Base-by-base conservation (phyloP, 73 alveolate species). In the Paramecium pentaurelia region DNA sequence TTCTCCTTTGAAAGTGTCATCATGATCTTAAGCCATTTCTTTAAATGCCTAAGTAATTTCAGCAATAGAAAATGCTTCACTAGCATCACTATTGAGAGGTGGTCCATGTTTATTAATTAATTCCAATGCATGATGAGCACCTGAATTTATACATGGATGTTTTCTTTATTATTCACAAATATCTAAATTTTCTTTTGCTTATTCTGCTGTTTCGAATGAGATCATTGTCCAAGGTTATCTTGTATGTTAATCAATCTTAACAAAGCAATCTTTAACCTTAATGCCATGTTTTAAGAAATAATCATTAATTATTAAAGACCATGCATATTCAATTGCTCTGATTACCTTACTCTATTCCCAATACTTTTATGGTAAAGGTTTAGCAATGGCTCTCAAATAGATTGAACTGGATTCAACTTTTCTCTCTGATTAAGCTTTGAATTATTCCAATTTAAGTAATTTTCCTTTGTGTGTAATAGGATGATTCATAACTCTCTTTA, bases 141-240 rank as follows among this genome's bases (percentile, higher is more conserved):
- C 44, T 45, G 77, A 40, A 32, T 45, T 80, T 60, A 80, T 80
- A 25, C 91, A 80, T 80, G 91, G 91, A 80, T 80, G 91, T 18
- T 9, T 27, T 80, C 91, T 80, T n/a, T 80, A 10, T 27, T 25
- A 4, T 47, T 80, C 91, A 25, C 91, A 80, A 80, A 80, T 47
- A 80, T 80, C 91, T 12, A 80, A 42, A 47, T 80, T 3, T 1
- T 45, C n/a, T 80, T 47, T 80, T 11, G 91, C 91, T 80, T 20
- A 45, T 18, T 80, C 91, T 44, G 91, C 8, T 1, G 45, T 32
- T 80, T 47, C 71, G 58, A 80, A 80, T 44, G 22, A 32, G 27
- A 80, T 47, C 91, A 80, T 80, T 32, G 91, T 22, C 91, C 91
- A 80, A 45, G 91, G 91, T 80, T 80, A 25, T 80, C 91, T 80